Conservation (phyloP, 2,329 filamentous ascomycete species). For the Scedosporium apiospermum region DNA sequence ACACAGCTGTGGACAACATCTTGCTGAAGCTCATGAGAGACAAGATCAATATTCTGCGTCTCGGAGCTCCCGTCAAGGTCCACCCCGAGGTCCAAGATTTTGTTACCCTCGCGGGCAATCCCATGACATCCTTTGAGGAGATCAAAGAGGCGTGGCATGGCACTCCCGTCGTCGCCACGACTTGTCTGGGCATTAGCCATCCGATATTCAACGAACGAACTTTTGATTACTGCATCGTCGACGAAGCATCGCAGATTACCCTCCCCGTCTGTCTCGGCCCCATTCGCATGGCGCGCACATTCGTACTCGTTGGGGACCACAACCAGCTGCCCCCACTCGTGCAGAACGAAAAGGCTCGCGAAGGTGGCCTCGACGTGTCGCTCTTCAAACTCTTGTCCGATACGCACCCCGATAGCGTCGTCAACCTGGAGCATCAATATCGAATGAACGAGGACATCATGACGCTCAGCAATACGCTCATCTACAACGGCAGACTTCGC, state of each 20-base stretch:
- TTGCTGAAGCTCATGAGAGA: slow-evolving; percentile 80
- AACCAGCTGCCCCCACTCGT: slow-evolving; percentile 93
- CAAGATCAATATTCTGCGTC: slow-evolving; percentile 68
- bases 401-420: slow-evolving; percentile 74
- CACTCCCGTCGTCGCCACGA: slow-evolving; percentile 85
- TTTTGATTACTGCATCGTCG: slow-evolving; percentile 97
- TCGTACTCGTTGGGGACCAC: slow-evolving; percentile 93
- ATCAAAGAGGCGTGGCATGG: slow-evolving; percentile 76
- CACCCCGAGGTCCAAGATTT: slow-evolving; percentile 83
- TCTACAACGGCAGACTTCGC: slow-evolving; percentile 83
- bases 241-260: slow-evolving; percentile 96
- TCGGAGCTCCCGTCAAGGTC: slow-evolving; percentile 77
- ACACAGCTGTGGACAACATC: slow-evolving; percentile 97
- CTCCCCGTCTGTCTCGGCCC: slow-evolving; percentile 89
- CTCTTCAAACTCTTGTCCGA: slow-evolving; percentile 92
- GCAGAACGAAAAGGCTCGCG: slow-evolving; percentile 77
- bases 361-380: slow-evolving; percentile 82
- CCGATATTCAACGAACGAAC: slow-evolving; percentile 76
- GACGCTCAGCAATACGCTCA: slow-evolving; percentile 83
- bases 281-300: slow-evolving; percentile 84
- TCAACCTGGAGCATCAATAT: slow-evolving; percentile 91
- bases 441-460: slow-evolving; percentile 98
- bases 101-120: slow-evolving; percentile 64
- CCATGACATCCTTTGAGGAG: slow-evolving; percentile 70
- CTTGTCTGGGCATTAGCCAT: slow-evolving; percentile 87